These are phyloP conservation scores for Podospora tetraspora DNA, from an alignment of 495 filamentous ascomycete genomes.

Conservation along the genomic window DNA sequence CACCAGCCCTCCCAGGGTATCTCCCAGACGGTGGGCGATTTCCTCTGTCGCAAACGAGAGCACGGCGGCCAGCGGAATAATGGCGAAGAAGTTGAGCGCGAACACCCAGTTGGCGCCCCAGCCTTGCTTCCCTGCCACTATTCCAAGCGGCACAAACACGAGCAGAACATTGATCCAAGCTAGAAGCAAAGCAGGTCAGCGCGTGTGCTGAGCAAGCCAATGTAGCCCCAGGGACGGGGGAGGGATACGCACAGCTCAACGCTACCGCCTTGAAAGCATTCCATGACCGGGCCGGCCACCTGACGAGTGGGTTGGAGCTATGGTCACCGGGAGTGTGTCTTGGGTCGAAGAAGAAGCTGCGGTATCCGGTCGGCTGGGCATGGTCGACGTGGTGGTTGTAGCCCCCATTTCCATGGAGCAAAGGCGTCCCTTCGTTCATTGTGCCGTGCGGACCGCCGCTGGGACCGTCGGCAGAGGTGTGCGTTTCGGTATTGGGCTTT, in stretches of 20 bases:
- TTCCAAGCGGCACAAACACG: constrained; percentile 84
- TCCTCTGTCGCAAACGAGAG: constrained; percentile 96
- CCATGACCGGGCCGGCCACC: constrained; percentile 50
- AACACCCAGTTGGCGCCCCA: constrained; percentile 79
- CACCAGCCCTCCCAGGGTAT: constrained; percentile 85
- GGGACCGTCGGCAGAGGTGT: not conserved
- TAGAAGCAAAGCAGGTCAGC: constrained; percentile 18
- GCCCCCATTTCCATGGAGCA: constrained; percentile 14
- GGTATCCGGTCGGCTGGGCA: constrained; percentile 16
- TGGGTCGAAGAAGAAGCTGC: constrained; percentile 42
- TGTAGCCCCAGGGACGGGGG: not conserved
- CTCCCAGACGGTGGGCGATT: constrained; percentile 73
- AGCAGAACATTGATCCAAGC: constrained; percentile 83
- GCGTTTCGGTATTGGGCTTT: not conserved
- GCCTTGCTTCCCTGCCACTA: constrained; percentile 64
- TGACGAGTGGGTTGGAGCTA: constrained; percentile 48
- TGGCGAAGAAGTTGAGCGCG: constrained; percentile 88
- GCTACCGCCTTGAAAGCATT: constrained; percentile 50
- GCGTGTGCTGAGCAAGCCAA: not conserved
- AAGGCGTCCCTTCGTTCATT: constrained; percentile 4
- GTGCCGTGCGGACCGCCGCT: constrained; percentile 6
- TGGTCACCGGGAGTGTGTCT: constrained; percentile 43
- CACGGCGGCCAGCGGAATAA: constrained; percentile 86
- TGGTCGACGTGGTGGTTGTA: constrained; percentile 1
- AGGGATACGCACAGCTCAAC: constrained; percentile 45